These are phyloP conservation scores for Lotus japonicus DNA, from an alignment of 306 rosid genomes.

Conservation along the genomic window DNA sequence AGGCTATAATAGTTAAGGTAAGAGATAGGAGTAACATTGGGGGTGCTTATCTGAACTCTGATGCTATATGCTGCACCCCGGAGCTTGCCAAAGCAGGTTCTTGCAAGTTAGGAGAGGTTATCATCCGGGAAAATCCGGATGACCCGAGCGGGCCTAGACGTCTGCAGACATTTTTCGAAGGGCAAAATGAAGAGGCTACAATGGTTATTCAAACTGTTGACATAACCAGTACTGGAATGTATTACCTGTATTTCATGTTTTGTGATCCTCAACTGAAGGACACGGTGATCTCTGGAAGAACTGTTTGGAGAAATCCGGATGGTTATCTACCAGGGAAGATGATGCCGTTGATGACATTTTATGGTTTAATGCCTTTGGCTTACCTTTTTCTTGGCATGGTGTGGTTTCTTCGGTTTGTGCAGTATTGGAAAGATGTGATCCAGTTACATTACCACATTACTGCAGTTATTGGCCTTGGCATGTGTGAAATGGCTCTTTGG, in stretches of 20 bases:
- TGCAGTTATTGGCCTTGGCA: conserved; percentile 68
- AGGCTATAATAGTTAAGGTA: conserved; percentile 55
- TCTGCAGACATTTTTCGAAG: conserved; percentile 57
- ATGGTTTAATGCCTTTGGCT: conserved; percentile 63
- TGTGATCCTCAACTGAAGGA: conserved; percentile 70
- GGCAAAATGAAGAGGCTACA: conserved; percentile 45
- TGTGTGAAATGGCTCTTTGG: conserved; percentile 86
- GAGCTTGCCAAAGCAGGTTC: conserved; percentile 59
- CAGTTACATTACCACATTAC: conserved; percentile 71
- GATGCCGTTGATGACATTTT: conserved; percentile 63
- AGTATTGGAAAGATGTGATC: conserved; percentile 59
- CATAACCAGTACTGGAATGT: conserved; percentile 65
- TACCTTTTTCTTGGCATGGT: conserved; percentile 58
- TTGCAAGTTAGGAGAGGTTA: conserved; percentile 72
- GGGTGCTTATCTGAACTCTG: conserved; percentile 56
- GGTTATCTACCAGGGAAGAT: conserved; percentile 76
- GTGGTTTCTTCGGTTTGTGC: conserved; percentile 65
- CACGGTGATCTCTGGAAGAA: conserved; percentile 50
- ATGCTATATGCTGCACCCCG: conserved; percentile 63
- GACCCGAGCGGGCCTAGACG: conserved; percentile 51
- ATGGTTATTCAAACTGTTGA: conserved; percentile 51
- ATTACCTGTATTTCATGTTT: conserved; percentile 66
- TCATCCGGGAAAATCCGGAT: conserved; percentile 45
- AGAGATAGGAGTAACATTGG: conserved; percentile 59
- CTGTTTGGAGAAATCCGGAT: conserved; percentile 77